Base-by-base conservation (phyloP, 331 rosid species). In the Prunus yedoensis region DNA sequence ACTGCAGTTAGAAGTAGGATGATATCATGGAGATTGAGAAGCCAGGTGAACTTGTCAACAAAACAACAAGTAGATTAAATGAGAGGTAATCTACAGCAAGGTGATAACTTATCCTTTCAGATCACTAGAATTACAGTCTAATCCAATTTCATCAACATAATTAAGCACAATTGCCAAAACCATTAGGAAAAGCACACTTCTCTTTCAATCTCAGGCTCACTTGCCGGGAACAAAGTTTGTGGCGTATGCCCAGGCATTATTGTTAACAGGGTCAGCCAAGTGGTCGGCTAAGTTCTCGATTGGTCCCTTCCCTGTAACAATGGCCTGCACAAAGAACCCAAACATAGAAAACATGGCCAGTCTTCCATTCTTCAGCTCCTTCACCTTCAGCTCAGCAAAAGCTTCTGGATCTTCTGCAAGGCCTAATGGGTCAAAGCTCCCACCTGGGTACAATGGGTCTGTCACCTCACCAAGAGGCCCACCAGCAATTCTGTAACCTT, bases 261-360 rank as follows among this genome's bases (percentile, higher is more conserved):
- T 79, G 79, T 57, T 68, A 32, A 73, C 70, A 38, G 82, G 83
- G 78, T 79, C 78, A 10, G 74, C 75, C 69, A 79, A 32, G 71
- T 79, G 83, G 18, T 79, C 66, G 1, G 79, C 79, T 8, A 74
- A 15, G 79, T 79, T 79, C 75, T 79, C 71, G 1, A 74, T 65
- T 8, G 79, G 83, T 2, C 83, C 75, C 60, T 79, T 79, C 46
- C 79, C 75, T 3, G 79, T 79, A 4, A 74, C 83, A 51, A 79
- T 79, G 69, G 83, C 83, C 20, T 79, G 83, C 3, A 79, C 83
- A 13, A 73, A 79, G 63, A 79, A 79, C 5, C 83, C 83, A 27
- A 73, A 73, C 83, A 79, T 79, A n/a, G 83, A 79, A 30, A 79
- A 79, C 83, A 79, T 79, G 41, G 83, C 83, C 30, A 79, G 10